Percentiles rank a stretch among this genome's conserved stretches.
These are phyloP conservation scores for Penicillium manginii DNA, from an alignment of 495 filamentous ascomycete species.

Conservation along the genomic window DNA sequence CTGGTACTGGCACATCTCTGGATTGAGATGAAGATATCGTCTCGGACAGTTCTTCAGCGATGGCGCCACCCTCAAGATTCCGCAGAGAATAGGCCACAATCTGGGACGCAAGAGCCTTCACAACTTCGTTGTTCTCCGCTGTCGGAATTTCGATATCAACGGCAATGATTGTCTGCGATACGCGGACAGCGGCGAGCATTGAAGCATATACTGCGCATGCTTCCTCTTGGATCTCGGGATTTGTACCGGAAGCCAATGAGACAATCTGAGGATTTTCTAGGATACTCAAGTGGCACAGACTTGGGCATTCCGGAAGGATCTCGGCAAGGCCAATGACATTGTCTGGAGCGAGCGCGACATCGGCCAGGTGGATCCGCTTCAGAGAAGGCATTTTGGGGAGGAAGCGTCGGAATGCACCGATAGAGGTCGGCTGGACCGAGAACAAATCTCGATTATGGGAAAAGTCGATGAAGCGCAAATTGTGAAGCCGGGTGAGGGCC, in stretches of 20 bases:
- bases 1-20: constrained; percentile 56
- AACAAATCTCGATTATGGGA: constrained; percentile 88
- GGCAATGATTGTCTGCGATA: constrained; percentile 81
- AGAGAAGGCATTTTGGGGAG: constrained; percentile 78
- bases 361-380: constrained; percentile 84
- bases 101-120: constrained; percentile 90
- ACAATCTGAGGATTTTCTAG: constrained; percentile 78
- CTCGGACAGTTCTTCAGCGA: constrained; percentile 49
- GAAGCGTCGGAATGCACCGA: constrained; percentile 78
- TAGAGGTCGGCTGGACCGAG: constrained; percentile 69
- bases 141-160: constrained; percentile 90
- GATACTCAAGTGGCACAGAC: constrained; percentile 84
- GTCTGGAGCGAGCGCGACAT: constrained; percentile 83
- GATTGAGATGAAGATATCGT: constrained; percentile 36
- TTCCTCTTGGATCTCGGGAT: constrained; percentile 81
- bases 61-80: constrained; percentile 75
- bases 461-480: constrained; percentile 87
- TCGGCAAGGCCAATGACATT: constrained; percentile 90
- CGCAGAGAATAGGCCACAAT: constrained; percentile 91
- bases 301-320: constrained; percentile 81
- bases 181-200: constrained; percentile 83
- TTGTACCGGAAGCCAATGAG: constrained; percentile 66
- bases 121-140: constrained; percentile 77
- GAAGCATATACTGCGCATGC: constrained; percentile 93
- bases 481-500: constrained; percentile 67